Evolutionary conservation across 2,329 filamentous ascomycete species (phyloP), one percentile per base, ranked within the genome.

Genomic region (Colletotrichum lupini): DNA sequence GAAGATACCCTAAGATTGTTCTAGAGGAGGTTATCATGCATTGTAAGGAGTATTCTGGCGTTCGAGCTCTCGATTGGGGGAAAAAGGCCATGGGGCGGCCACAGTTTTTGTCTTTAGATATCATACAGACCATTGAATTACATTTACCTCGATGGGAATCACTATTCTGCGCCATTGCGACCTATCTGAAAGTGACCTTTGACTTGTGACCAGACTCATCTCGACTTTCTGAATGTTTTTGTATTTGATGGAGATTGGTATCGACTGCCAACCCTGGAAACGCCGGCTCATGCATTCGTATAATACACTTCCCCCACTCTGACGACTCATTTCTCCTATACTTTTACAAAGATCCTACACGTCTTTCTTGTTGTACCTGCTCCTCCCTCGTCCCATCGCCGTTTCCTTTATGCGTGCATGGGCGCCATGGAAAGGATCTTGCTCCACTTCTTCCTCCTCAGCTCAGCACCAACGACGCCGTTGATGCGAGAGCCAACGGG

Each of bases 351-450:
- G 46, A 55, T 67, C 57, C 63, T 67, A 67, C 72, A 67, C 37
- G 2, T 19, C 37, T 46, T 37, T 35, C 32, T 35, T 12, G 32
- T 46, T n/a, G n/a, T 19, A 32, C 2, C 16, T 16, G 5, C 42
- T 7, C 4, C 19, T 7, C 22, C 30, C 32, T 35, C 7, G 19
- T 14, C 5, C 16, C 22, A 46, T 11, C 32, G 12, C 19, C 12
- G 3, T 4, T 30, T 11, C 32, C 16, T 42, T 78, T 84, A 90
- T 49, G 86, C 89, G 78, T 91, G 87, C 85, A 89, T 88, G 26
- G 97, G 96, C 67, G 97, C 97, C 89, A 99, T 90, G 78, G 94
- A 97, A 81, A 99, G 85, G 79, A 99, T 98, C 90, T 98, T 99
- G 79, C 95, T 97, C 97, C 97, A 99, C 86, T 97, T 93, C 88